Evolutionary conservation across 352 stramenopile species (phyloP), one percentile per base, ranked within the genome.

Genomic region (Pythium insidiosum): DNA sequence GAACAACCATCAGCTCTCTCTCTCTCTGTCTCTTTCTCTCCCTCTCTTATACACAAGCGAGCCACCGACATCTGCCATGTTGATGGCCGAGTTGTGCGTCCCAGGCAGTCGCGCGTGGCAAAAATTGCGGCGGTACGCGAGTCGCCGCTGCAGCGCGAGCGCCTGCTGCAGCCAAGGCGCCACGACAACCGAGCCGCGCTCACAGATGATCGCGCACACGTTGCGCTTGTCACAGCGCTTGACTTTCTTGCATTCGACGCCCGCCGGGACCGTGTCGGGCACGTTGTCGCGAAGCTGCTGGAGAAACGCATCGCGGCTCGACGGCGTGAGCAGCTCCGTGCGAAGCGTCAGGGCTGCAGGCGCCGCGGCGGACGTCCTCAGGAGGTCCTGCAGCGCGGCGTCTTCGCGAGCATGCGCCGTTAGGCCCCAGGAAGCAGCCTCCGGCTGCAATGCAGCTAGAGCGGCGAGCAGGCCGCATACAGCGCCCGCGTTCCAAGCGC

Each of bases 81-180:
- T 77, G 44, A 85, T 85, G 18, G 68, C 73, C 37, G 68, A 79
- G 55, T 85, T 85, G 56, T 85, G 73, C 37, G 61, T 72, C 6
- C 69, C 69, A 1, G 66, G 62, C 20, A 81, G 63, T 48, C 83
- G 69, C 34, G 68, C 64, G 16, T 63, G 42, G 58, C 73, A 85
- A 35, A 85, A 69, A 18, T 61, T 67, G 50, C 66, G 60, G 23
- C 53, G 57, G 46, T 78, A 82, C 5, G 66, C 60, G 22, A 73
- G 58, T 29, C 58, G 61, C 43, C 66, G 63, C 52, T 82, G 63
- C 18, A 82, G 47, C 12, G 28, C 18, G 5, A 82, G 54, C 20
- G 63, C 54, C 18, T 55, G 53, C 19, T 47, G 35, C 12, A 66
- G 52, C 69, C 63, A 78, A 28, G 47, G 33, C 42, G 62, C 56